phyloP scores from a whole-genome alignment of 192 early-diverging fungal genomes.

The Diversispora eburnea region DNA sequence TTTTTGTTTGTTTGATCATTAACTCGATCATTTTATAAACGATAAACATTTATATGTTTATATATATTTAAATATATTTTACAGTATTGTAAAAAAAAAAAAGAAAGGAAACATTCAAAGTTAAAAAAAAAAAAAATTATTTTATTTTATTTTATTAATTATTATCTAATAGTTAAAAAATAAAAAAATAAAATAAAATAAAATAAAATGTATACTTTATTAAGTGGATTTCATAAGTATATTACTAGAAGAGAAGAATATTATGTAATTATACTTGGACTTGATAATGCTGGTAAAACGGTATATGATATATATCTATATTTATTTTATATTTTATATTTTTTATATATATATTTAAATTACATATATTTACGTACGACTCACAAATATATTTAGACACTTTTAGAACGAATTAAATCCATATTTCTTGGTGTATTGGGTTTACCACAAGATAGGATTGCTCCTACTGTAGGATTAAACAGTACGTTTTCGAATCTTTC shows the following conservation, averaged over 20 bases:
- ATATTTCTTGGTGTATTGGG: constrained; percentile 67
- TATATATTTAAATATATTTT: too few relatives aligned
- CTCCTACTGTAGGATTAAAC: constrained; percentile 92
- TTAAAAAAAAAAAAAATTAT: too few relatives aligned
- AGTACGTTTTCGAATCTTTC: constrained; percentile 47
- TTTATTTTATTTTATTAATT: too few relatives aligned
- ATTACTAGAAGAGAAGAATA: constrained; percentile 88
- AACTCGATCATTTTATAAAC: too few relatives aligned
- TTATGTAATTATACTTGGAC: constrained; percentile 92
- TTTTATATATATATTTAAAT: not conserved
- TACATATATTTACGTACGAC: not conserved
- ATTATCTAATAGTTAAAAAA: too few relatives aligned
- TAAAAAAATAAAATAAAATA: too few relatives aligned
- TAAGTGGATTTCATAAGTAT: constrained; percentile 86
- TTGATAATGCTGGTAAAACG: constrained; percentile 98
- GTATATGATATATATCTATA: constrained; percentile 39
- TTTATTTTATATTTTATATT: constrained; percentile 8
- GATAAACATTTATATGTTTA: too few relatives aligned
- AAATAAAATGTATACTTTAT: constrained; percentile 80
- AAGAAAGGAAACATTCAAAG: too few relatives aligned
- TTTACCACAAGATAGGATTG: constrained; percentile 85
- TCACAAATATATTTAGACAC: constrained; percentile 52
- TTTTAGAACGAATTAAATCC: constrained; percentile 88
- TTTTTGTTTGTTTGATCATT: too few relatives aligned
- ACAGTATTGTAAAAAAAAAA: too few relatives aligned